A percentile compares a stretch with the other conserved stretches of the same genome.
Evolutionary conservation across 345 rosid species (phyloP).

Genomic region (Eucalyptus regnans): DNA sequence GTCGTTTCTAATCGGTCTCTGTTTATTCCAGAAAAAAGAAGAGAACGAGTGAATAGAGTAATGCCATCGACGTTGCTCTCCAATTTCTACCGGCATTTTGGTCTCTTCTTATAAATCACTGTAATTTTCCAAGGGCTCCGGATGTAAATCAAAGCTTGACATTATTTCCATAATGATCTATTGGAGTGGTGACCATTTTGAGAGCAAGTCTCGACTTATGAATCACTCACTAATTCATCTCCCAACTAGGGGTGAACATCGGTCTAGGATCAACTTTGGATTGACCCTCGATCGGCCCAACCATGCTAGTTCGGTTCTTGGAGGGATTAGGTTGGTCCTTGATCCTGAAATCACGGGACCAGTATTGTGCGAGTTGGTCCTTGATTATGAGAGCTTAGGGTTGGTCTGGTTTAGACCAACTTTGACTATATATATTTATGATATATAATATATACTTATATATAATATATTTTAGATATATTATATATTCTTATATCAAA

Average conservation of each 20-base stretch:
- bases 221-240: background rate
- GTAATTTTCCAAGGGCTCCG: background rate
- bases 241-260: background rate
- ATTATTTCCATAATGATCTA: background rate
- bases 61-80: background rate
- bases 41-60: background rate
- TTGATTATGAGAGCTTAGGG: too few relatives aligned
- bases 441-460: too few relatives aligned
- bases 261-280: too few relatives aligned
- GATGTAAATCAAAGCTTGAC: background rate
- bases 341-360: rapidly evolving
- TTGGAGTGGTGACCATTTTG: background rate
- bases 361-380: rapidly evolving
- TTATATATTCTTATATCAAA: too few relatives aligned
- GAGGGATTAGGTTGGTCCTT: too few relatives aligned
- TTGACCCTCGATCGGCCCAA: rapidly evolving
- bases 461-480: too few relatives aligned
- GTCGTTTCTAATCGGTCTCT: background rate
- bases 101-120: background rate
- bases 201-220: background rate
- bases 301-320: rapidly evolving
- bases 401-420: too few relatives aligned
- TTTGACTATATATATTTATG: too few relatives aligned
- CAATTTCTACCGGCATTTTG: background rate
- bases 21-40: background rate